Conservation (phyloP, 1,139 yeast genomes). For the Dujonia santamariae region DNA sequence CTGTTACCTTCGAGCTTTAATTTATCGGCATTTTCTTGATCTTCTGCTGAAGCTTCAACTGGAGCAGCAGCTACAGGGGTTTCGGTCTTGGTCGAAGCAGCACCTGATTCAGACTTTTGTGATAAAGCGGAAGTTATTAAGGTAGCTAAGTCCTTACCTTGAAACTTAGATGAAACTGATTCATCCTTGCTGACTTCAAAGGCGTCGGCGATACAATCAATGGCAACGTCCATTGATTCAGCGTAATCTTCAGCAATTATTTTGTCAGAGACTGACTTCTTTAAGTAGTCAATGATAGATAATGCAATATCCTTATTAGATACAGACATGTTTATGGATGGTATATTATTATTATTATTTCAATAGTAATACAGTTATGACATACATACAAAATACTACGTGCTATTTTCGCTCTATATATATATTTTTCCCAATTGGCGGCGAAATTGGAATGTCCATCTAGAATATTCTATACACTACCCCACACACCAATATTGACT, state of each 20-base stretch:
- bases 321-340: slow-evolving; percentile 23
- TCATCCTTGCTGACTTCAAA: slow-evolving; percentile 62
- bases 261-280: slow-evolving; percentile 57
- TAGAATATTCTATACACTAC: slow-evolving; percentile 9
- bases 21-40: slow-evolving; percentile 73
- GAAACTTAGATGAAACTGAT: slow-evolving; percentile 36
- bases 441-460: slow-evolving; percentile 1
- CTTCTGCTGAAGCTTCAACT: slow-evolving; percentile 51
- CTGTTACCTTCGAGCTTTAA: slow-evolving; percentile 86
- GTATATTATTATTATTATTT: too few relatives aligned
- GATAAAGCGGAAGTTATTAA: slow-evolving; percentile 30
- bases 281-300: slow-evolving; percentile 71
- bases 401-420: too few relatives aligned
- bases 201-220: slow-evolving; percentile 88
- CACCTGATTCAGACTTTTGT: slow-evolving; percentile 14
- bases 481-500: too few relatives aligned
- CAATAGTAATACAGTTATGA: neutral
- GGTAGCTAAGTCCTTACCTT: slow-evolving; percentile 49
- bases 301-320: slow-evolving; percentile 68
- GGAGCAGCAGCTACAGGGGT: slow-evolving; percentile 34
- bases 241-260: slow-evolving; percentile 72
- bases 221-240: slow-evolving; percentile 94
- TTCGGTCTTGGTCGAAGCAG: slow-evolving; percentile 35
- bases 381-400: too few relatives aligned
- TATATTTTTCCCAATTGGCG: too few relatives aligned